phyloP scores from a whole-genome alignment of 2,329 filamentous ascomycete genomes.

The Sphaerostilbella broomeana region DNA sequence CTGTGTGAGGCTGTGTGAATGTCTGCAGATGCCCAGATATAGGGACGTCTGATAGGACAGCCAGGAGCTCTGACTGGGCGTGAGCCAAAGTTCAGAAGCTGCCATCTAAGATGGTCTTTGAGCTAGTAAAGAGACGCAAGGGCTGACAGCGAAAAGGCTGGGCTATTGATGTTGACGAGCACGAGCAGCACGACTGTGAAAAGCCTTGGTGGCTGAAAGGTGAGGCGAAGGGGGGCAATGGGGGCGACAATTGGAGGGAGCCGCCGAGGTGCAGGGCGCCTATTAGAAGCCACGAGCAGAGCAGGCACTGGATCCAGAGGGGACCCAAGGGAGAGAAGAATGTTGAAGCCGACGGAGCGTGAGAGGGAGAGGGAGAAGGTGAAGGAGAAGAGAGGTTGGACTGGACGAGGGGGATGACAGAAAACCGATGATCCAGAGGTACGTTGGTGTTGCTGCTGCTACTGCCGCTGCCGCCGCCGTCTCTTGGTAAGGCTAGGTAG shows the following conservation, averaged over 20 bases:
- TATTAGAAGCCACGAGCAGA: slow-evolving; percentile 1
- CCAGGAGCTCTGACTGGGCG: neutral
- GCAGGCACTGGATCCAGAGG: too few relatives aligned
- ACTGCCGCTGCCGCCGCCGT: too few relatives aligned
- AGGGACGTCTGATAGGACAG: neutral
- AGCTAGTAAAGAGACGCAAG: slow-evolving; percentile 1
- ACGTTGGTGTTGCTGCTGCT: neutral
- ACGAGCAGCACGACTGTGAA: neutral
- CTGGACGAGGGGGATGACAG: too few relatives aligned
- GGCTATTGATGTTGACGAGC: neutral
- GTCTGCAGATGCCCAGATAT: neutral
- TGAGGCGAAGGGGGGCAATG: neutral
- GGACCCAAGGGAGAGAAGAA: slow-evolving; percentile 1
- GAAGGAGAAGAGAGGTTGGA: slow-evolving; percentile 10
- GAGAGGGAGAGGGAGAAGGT: slow-evolving; percentile 8
- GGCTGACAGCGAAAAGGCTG: neutral
- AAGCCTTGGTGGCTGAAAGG: neutral
- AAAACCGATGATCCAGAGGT: slow-evolving; percentile 1
- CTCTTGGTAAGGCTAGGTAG: too few relatives aligned
- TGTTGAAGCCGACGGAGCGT: too few relatives aligned
- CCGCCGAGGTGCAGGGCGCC: too few relatives aligned
- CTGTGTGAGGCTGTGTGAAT: neutral
- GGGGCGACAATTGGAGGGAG: neutral
- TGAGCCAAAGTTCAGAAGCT: slow-evolving; percentile 2
- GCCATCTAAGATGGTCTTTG: slow-evolving; percentile 4